A percentile compares a stretch with the other conserved stretches of the same genome.
These are phyloP conservation scores for Lecanicillium sp. DNA, from an alignment of 2,329 filamentous ascomycete genomes.

Conservation along the genomic window DNA sequence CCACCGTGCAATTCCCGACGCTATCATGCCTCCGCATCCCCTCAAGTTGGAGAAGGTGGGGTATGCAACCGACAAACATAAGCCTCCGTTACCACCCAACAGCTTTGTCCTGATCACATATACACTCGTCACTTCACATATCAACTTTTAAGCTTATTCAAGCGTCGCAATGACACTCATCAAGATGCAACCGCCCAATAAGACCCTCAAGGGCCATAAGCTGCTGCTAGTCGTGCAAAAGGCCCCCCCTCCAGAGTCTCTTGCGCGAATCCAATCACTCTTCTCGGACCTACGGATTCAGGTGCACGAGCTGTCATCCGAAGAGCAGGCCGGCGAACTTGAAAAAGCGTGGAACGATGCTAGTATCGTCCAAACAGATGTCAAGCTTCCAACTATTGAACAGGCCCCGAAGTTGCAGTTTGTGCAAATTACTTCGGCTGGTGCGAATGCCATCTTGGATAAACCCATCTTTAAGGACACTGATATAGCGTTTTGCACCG, in stretches of 20 bases:
- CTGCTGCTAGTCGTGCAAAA: conserved; percentile 32
- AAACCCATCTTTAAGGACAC: conserved; percentile 41
- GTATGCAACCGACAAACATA: too few species aligned
- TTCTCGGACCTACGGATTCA: conserved; percentile 37
- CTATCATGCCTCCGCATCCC: too few species aligned
- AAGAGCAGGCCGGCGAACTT: conserved; percentile 15
- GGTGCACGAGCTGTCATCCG: conserved; percentile 18
- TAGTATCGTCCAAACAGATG: conserved; percentile 39
- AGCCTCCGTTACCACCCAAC: too few species aligned
- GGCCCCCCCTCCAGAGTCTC: conserved; percentile 21
- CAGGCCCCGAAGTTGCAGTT: conserved; percentile 39
- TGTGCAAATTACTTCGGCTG: conserved; percentile 46
- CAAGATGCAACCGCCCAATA: conserved; percentile 17
- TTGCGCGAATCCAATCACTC: conserved; percentile 25
- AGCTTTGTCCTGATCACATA: too few species aligned
- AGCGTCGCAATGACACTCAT: conserved; percentile 1
- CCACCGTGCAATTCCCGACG: too few species aligned
- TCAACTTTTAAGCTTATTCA: not conserved
- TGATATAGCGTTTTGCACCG: conserved; percentile 42
- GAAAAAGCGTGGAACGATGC: conserved; percentile 36
- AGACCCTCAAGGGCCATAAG: conserved; percentile 38
- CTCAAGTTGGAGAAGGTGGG: too few species aligned
- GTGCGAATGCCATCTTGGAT: conserved; percentile 39
- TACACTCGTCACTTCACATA: too few species aligned
- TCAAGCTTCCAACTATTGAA: conserved; percentile 31